Base-by-base conservation (phyloP, 441 rosid genomes). In the Adansonia grandidieri region DNA sequence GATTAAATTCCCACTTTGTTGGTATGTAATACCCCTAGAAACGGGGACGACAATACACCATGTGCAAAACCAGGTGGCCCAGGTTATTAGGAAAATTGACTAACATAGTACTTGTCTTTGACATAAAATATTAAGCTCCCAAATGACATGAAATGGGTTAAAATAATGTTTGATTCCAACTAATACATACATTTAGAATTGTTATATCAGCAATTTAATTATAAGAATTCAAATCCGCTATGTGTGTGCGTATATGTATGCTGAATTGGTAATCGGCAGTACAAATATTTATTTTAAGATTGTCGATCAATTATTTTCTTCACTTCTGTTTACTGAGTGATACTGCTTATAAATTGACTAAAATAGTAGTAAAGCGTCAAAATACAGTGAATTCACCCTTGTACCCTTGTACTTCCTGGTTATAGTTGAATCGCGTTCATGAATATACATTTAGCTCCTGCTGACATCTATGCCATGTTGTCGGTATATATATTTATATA, bases 241-340 rank as follows among this genome's bases (percentile, higher is more conserved):
- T 32, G 40, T 32, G 40, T 32, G 40, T 32, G 40, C 37, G 40
- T 15, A 53, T 10, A 44, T 70, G 74, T 58, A 51, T 51, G 61
- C 50, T n/a, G 48, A 22, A 47, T 11, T 11, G 10, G 42, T 48
- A 69, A 64, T 6, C 6, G 20, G 47, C 40, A 6, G 20, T 24
- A 50, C 13, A 50, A 70, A 70, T 48, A 70, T 48, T 70, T 48
- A 22, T 72, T 72, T 42, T 63, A 72, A 72, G 10, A 54, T 71
- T 20, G 1, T 47, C 9, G 22, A 47, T 47, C 40, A 71, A 50
- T 70, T 68, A 50, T 51, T 28, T 50, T 71, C 61, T 50, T 71
- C 61, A 17, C 64, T 56, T 17, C 51, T 54, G 63, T 2, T 28
- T 9, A 17, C 48, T 71, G 28, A 32, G 13, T 8, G 4, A 69